Percentiles rank a stretch among this genome's conserved stretches.
These are phyloP conservation scores for Marchantia polymorpha DNA, from an alignment of 225 moss, liverwort and hornwort species.

Conservation along the genomic window DNA sequence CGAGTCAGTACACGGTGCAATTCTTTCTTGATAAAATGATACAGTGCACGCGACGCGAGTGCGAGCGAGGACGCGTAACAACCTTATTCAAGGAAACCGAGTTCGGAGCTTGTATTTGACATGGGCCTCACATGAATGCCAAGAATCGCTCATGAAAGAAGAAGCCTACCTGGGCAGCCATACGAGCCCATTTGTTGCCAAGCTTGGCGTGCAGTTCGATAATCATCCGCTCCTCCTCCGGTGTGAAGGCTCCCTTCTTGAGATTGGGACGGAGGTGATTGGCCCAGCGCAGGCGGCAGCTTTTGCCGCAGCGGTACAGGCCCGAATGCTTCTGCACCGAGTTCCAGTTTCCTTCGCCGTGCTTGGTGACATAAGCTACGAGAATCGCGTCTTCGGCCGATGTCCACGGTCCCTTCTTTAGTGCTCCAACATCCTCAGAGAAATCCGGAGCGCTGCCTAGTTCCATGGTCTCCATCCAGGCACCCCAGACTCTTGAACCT, in stretches of 20 bases:
- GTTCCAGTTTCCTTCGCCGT: constrained; percentile 99
- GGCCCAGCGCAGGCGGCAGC: constrained; percentile 96
- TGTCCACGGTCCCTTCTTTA: constrained; percentile 99
- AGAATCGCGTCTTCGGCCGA: constrained; percentile 92
- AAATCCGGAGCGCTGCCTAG: constrained; percentile 48
- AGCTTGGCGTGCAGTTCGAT: constrained; percentile 93
- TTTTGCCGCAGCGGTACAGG: constrained; percentile 91
- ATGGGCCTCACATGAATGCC: neutral
- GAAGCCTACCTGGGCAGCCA: constrained; percentile 83
- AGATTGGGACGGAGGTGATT: constrained; percentile 97
- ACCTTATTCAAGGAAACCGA: neutral
- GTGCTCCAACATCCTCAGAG: constrained; percentile 60
- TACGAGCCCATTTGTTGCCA: constrained; percentile 99
- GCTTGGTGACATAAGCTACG: constrained; percentile 87
- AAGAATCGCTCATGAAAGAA: neutral
- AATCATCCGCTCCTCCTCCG: constrained; percentile 95
- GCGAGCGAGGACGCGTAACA: neutral
- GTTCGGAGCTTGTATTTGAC: neutral
- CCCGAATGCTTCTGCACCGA: constrained; percentile 98
- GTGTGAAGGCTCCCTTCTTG: constrained; percentile 95
- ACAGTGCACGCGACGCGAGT: neutral
- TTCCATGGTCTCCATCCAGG: constrained; percentile 54
- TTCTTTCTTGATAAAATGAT: constrained; percentile 6
- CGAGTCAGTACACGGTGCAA: neutral
- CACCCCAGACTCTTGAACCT: constrained; percentile 45